Evolutionary conservation across 768 basidiomycete genomes (phyloP), one percentile per base, ranked within the genome.

Genomic region (Artomyces pyxidatus): DNA sequence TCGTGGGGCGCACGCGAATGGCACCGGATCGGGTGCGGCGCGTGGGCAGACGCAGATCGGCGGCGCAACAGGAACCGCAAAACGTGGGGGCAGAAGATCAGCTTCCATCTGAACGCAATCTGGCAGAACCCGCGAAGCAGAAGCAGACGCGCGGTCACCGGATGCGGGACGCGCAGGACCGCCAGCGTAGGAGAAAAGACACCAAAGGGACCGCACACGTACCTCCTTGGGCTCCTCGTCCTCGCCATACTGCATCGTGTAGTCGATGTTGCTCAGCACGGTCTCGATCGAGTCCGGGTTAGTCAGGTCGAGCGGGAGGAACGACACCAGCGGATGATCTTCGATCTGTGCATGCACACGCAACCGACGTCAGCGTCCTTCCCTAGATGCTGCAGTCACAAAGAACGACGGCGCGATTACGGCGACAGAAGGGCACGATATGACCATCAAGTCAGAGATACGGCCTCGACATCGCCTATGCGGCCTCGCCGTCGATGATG

Each of bases 221-320:
- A 87, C 88, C 80, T 90, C 90, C 72, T 86, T 92, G 14, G 95
- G 94, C 62, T 99, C 95, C 63, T 99, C 95, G 51, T 94, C 91
- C 70, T 98, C 95, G 28, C 95, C 95, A 60, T 96, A 99, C 63
- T 99, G 96, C 83, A 99, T 93, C 50, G 91, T 87, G 59, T 91
- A 95, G 69, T 99, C 96, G 47, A 99, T 88, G 64, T 99, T 93
- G 63, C 91, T 93, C 51, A 99, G 74, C 9, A 97, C 83, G 2
- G 80, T 83, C 61, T 90, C 88, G 45, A 99, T 74, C 1, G 92
- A 94, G 59, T 96, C 91, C 42, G 92, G 78, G 53, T 81, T 80
- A 14, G 91, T 83, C 28, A 98, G 79, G 68, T 99, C 92, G 35
- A 99, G 76, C 3, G 96, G 94, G 30, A 99, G 69, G 72, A 99